Percentiles rank a stretch among this genome's conserved stretches.
Conservation (phyloP, 495 filamentous ascomycete genomes). For the Letharia lupina region DNA sequence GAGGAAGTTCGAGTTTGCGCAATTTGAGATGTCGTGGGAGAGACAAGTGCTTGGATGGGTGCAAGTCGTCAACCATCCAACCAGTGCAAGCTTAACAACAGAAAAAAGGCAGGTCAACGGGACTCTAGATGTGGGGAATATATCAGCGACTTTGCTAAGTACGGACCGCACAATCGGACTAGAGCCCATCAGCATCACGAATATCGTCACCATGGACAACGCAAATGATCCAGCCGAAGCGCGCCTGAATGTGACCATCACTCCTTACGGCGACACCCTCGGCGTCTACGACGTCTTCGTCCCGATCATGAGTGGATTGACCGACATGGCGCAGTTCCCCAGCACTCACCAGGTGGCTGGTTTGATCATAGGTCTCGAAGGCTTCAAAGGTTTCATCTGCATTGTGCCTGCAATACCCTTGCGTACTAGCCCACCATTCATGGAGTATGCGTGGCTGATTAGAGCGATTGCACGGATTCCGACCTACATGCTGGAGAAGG, state of each 20-base stretch:
- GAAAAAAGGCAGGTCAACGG: not conserved
- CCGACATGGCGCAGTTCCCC: not conserved
- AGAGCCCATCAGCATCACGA: not conserved
- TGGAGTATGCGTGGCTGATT: slow-evolving; percentile 5
- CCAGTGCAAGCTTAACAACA: not conserved
- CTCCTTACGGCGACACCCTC: not conserved
- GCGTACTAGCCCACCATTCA: not conserved
- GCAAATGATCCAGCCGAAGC: slow-evolving; percentile 2
- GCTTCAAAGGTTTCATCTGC: not conserved
- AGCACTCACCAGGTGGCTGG: not conserved
- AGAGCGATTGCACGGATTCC: not conserved
- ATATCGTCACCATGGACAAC: not conserved
- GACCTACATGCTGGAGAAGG: not conserved
- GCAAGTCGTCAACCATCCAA: not conserved
- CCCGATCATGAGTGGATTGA: not conserved
- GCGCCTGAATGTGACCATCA: not conserved
- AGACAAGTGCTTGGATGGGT: not conserved
- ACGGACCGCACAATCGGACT: too few species aligned
- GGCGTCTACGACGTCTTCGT: slow-evolving; percentile 9
- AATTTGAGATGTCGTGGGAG: not conserved
- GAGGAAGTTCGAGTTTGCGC: slow-evolving; percentile 7
- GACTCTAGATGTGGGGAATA: not conserved
- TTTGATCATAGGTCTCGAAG: not conserved
- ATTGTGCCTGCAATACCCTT: not conserved
- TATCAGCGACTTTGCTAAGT: not conserved